Evolutionary conservation across 2,329 filamentous ascomycete species (phyloP).

Genomic region (Aspergillus piperis): DNA sequence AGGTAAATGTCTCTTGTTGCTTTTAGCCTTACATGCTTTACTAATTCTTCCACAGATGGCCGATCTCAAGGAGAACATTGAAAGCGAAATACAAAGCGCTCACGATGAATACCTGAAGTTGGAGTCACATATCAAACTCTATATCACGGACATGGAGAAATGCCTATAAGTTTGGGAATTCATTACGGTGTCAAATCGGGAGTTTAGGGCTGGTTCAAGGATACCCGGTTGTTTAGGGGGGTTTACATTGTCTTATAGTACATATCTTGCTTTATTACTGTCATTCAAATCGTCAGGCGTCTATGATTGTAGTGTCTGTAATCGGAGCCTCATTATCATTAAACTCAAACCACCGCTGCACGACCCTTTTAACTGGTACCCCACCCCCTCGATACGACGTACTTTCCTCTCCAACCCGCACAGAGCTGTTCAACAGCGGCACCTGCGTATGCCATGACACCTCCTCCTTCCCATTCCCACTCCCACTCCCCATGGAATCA

Average conservation of each 20-base stretch:
- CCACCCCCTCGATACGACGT: slow-evolving; percentile 58
- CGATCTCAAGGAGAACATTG: slow-evolving; percentile 95
- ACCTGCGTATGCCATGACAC: slow-evolving; percentile 54
- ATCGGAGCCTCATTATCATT: slow-evolving; percentile 36
- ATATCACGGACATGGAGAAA: slow-evolving; percentile 99
- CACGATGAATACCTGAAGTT: slow-evolving; percentile 96
- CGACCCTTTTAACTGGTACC: slow-evolving; percentile 58
- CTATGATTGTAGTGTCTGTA: not conserved
- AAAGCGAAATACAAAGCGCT: slow-evolving; percentile 86
- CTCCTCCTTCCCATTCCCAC: slow-evolving; percentile 21
- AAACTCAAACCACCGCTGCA: slow-evolving; percentile 68
- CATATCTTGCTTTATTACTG: slow-evolving; percentile 15
- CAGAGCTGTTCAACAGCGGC: slow-evolving; percentile 63
- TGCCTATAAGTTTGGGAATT: slow-evolving; percentile 55
- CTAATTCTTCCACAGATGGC: slow-evolving; percentile 69
- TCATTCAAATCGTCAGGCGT: slow-evolving; percentile 9
- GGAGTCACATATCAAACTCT: slow-evolving; percentile 94
- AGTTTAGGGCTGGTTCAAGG: slow-evolving; percentile 41
- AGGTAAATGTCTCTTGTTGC: slow-evolving; percentile 58
- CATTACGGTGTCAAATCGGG: slow-evolving; percentile 27
- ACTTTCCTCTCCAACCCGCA: slow-evolving; percentile 49
- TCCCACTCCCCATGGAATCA: slow-evolving; percentile 31
- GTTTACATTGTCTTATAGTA: slow-evolving; percentile 28
- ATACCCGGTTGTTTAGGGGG: slow-evolving; percentile 39
- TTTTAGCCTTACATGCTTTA: not conserved